Conservation (phyloP, 2,329 filamentous ascomycete species). For the Fusarium setosum region DNA sequence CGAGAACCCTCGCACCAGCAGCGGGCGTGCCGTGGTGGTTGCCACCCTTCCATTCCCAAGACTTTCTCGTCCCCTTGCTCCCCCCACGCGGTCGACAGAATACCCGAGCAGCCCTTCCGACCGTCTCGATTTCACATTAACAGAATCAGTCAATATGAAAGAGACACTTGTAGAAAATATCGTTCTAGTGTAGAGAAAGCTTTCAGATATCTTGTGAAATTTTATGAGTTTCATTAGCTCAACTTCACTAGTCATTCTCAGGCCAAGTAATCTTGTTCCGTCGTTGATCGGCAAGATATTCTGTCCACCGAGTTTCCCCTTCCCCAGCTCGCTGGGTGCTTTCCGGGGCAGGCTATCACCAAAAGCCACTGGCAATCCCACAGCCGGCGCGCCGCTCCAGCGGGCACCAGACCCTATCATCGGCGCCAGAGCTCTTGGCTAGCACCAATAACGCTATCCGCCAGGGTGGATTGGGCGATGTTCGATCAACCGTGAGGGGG, state of each 20-base stretch:
- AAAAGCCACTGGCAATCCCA: conserved; percentile 29
- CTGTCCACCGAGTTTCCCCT: too few relatives aligned
- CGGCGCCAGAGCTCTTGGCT: not conserved
- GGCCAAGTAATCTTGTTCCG: too few relatives aligned
- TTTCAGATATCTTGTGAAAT: too few relatives aligned
- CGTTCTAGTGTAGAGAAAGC: too few relatives aligned
- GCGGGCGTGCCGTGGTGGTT: conserved; percentile 17
- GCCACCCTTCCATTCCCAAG: conserved; percentile 8
- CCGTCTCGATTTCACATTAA: too few relatives aligned
- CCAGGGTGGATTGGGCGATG: conserved; percentile 4
- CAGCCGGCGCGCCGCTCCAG: conserved; percentile 7
- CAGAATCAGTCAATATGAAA: too few relatives aligned
- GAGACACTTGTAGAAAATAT: too few relatives aligned
- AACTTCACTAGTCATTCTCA: too few relatives aligned
- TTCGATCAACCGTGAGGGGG: conserved; percentile 5
- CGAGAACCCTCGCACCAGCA: conserved; percentile 17
- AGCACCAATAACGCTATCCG: conserved; percentile 12
- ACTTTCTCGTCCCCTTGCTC: conserved; percentile 11
- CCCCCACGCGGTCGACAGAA: too few relatives aligned
- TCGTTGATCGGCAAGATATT: too few relatives aligned
- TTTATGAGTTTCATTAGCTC: too few relatives aligned
- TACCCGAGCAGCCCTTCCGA: too few relatives aligned
- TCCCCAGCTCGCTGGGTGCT: not conserved
- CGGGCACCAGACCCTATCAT: not conserved
- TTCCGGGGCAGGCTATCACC: conserved; percentile 6